phyloP scores from a whole-genome alignment of 352 stramenopile genomes.

The Pythium pyrilobum region DNA sequence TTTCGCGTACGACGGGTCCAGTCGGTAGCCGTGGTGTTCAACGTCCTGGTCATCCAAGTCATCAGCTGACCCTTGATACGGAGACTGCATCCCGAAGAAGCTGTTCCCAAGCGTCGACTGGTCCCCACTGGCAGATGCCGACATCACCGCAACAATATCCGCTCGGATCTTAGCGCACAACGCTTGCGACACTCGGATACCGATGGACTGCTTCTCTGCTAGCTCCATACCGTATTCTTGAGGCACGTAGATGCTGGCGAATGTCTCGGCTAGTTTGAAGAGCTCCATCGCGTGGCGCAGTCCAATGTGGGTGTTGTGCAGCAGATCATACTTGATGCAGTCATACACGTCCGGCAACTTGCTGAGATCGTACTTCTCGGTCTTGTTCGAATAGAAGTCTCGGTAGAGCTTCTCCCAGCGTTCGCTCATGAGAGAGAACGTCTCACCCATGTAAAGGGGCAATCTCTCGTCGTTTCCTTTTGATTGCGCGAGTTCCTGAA shows the following conservation, averaged over 20 bases:
- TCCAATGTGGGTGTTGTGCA: conserved; percentile 95
- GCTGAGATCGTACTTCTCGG: conserved; percentile 90
- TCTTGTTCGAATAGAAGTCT: conserved; percentile 93
- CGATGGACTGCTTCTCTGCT: conserved; percentile 94
- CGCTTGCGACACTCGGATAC: conserved; percentile 94
- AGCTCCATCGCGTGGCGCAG: conserved; percentile 89
- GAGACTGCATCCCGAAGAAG: conserved; percentile 24
- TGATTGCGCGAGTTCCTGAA: conserved; percentile 59
- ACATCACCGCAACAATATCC: conserved; percentile 83
- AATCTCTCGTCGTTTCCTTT: conserved; percentile 83
- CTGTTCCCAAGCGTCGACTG: conserved; percentile 25
- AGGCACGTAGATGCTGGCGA: conserved; percentile 96
- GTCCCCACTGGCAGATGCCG: conserved; percentile 35
- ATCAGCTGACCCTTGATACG: conserved; percentile 23
- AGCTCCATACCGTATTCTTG: conserved; percentile 94
- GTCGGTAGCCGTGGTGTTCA: conserved; percentile 84
- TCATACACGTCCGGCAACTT: conserved; percentile 98
- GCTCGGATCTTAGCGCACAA: conserved; percentile 98
- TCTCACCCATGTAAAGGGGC: conserved; percentile 95
- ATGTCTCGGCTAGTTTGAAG: conserved; percentile 92
- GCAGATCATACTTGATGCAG: conserved; percentile 97
- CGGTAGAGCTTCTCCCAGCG: conserved; percentile 93
- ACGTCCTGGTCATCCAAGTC: conserved; percentile 56
- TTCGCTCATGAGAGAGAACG: conserved; percentile 91
- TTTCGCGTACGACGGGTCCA: conserved; percentile 81